These are phyloP conservation scores for Orbilia oligospora DNA, from an alignment of 2,329 filamentous ascomycete genomes.

Conservation along the genomic window DNA sequence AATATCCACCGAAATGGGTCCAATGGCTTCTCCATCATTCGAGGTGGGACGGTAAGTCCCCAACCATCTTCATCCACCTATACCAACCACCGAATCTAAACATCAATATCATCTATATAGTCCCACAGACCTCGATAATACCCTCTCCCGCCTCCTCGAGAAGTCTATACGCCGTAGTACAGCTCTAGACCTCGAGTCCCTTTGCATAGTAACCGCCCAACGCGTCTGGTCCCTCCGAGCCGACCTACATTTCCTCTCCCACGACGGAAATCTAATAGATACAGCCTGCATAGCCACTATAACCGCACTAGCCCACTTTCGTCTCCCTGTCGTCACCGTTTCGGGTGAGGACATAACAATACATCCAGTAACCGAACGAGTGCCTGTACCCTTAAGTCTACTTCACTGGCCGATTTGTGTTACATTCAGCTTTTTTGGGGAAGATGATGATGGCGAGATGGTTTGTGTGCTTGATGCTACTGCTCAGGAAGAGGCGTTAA, in stretches of 20 bases:
- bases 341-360: conserved; percentile 87
- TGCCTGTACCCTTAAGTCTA: conserved; percentile 90
- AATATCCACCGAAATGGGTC: conserved; percentile 89
- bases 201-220: conserved; percentile 90
- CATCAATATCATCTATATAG: conserved; percentile 67
- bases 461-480: conserved; percentile 78
- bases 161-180: conserved; percentile 93
- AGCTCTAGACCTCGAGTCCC: conserved; percentile 93
- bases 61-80: not conserved
- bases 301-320: conserved; percentile 89
- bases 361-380: conserved; percentile 85
- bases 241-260: conserved; percentile 90
- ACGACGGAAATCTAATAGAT: conserved; percentile 91
- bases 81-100: conserved; percentile 37
- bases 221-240: conserved; percentile 94
- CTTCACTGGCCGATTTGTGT: conserved; percentile 93
- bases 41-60: conserved; percentile 79
- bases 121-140: conserved; percentile 84
- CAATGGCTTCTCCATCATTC: conserved; percentile 91
- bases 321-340: conserved; percentile 88
- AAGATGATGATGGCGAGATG: conserved; percentile 75
- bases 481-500: conserved; percentile 81
- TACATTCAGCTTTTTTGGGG: conserved; percentile 84
- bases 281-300: conserved; percentile 88
- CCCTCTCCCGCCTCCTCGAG: conserved; percentile 89